A percentile compares a stretch with the other conserved stretches of the same genome.
Evolutionary conservation across 179 eudicot species (phyloP).

Genomic region (Silene coronaria): DNA sequence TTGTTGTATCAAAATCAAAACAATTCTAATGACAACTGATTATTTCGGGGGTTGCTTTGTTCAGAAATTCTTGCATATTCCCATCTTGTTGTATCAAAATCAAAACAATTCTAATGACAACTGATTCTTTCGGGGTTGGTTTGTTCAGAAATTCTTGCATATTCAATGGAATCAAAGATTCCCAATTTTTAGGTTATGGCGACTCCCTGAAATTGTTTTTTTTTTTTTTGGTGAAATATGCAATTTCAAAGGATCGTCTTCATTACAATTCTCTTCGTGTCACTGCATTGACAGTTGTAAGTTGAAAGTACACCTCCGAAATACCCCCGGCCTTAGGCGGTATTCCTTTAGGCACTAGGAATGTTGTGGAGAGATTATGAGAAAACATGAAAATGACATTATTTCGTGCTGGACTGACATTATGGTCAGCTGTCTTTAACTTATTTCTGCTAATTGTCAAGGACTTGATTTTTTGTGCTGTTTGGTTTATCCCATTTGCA

Average conservation of each 20-base stretch:
- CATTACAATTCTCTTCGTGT: neutral
- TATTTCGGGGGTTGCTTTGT: neutral
- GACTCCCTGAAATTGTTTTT: neutral
- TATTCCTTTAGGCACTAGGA: no score
- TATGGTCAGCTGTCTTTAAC: neutral
- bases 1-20: slow-evolving; percentile 1
- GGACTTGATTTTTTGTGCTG: slow-evolving; percentile 3
- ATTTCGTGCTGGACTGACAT: no score
- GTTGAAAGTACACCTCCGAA: no score
- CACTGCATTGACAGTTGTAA: neutral
- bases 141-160: neutral
- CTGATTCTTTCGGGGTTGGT: neutral
- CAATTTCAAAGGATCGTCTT: no score
- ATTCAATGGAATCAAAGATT: neutral
- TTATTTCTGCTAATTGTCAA: neutral
- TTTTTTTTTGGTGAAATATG: neutral
- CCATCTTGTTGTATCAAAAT: neutral
- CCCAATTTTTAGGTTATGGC: neutral
- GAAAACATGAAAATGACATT: neutral
- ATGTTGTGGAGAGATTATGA: neutral
- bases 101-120: neutral
- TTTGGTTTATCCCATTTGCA: slow-evolving; percentile 37
- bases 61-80: neutral
- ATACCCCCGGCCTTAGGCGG: no score
- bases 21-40: neutral